Conservation (phyloP, 1,139 yeast genomes). For the Blastobotrys serpentis region DNA sequence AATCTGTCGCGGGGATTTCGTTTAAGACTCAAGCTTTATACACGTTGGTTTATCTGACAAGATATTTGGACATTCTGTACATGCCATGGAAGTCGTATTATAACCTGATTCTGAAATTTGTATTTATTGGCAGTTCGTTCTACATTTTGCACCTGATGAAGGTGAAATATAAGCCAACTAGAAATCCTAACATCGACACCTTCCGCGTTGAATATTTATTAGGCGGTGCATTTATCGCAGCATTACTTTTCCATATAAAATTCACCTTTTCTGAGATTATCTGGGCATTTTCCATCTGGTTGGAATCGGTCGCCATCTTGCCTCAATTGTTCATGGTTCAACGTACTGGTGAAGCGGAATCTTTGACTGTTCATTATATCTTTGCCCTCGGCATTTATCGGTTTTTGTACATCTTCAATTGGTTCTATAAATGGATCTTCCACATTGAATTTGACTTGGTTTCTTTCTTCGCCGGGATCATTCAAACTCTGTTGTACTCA, state of each 20-base stretch:
- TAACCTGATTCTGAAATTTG: slow-evolving; percentile 75
- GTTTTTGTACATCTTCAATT: slow-evolving; percentile 85
- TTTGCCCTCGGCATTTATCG: slow-evolving; percentile 91
- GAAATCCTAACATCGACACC: slow-evolving; percentile 65
- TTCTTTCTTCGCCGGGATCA: slow-evolving; percentile 72
- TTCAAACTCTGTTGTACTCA: slow-evolving; percentile 85
- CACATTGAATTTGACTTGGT: slow-evolving; percentile 71
- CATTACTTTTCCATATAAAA: slow-evolving; percentile 65
- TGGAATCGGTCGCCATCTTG: slow-evolving; percentile 85
- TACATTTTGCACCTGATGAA: slow-evolving; percentile 77
- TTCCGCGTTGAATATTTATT: slow-evolving; percentile 74
- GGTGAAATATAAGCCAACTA: slow-evolving; percentile 52
- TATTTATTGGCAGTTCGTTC: slow-evolving; percentile 71
- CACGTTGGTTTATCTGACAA: slow-evolving; percentile 69
- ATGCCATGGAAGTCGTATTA: slow-evolving; percentile 56
- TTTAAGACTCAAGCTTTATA: slow-evolving; percentile 84
- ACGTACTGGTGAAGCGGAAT: slow-evolving; percentile 84
- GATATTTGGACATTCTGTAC: slow-evolving; percentile 72
- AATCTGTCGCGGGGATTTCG: slow-evolving; percentile 80
- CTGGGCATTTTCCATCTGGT: slow-evolving; percentile 43
- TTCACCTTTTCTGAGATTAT: slow-evolving; percentile 57
- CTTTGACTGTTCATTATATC: slow-evolving; percentile 85
- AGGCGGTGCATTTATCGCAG: slow-evolving; percentile 58
- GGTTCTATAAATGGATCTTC: slow-evolving; percentile 81
- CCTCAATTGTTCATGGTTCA: slow-evolving; percentile 92